Base-by-base conservation (phyloP, 257 asterid genomes). In the Solanum tarapatanum region DNA sequence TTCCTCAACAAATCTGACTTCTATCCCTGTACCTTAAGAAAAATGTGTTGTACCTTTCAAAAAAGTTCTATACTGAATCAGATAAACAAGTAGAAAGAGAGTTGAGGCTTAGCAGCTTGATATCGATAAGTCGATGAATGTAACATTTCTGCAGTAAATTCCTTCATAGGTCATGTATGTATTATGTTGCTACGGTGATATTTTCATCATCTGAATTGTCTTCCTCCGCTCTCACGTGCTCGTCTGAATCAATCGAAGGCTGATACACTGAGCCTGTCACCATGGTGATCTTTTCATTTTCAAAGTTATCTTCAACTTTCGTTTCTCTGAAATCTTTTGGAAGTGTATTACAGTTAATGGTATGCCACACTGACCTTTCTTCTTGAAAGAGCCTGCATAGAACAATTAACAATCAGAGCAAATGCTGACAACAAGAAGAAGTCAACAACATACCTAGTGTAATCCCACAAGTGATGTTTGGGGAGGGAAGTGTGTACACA, bases 361-460 rank as follows among this genome's bases (percentile, higher is more conserved):
- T 96, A 88, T 97, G 97, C 72, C 97, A 96, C 41, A 90, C 93
- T 19, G 98, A 98, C 51, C 97, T 93, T 89, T 97, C 99, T 89
- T 93, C 99, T 70, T 93, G 93, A 90, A 96, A 97, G 86, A 95
- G 94, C 86, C 99, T 97, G 92, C 76, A 55, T 76, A 86, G 32
- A 39, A 68, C 39, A 76, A 69, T 74, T 37, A 26, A 19, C 80
- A 72, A 64, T 86, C 74, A 86, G 68, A 45, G 83, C 28, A 58
- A 33, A 74, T 35, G 55, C 26, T 4, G 28, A 62, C 70, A n/a
- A 51, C 62, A 51, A 19, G 2, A 43, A 43, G 2, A 45, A 45
- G 43, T 39, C n/a, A 55, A 19, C 66, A 58, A 62, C 70, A 10
- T 62, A 62, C 70, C 14, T 10, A 62, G 70, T 62, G 30, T 62